Percentiles rank a stretch among this genome's conserved stretches.
Conservation (phyloP, 1,139 yeast species). For the Meyerozyma sp. region DNA sequence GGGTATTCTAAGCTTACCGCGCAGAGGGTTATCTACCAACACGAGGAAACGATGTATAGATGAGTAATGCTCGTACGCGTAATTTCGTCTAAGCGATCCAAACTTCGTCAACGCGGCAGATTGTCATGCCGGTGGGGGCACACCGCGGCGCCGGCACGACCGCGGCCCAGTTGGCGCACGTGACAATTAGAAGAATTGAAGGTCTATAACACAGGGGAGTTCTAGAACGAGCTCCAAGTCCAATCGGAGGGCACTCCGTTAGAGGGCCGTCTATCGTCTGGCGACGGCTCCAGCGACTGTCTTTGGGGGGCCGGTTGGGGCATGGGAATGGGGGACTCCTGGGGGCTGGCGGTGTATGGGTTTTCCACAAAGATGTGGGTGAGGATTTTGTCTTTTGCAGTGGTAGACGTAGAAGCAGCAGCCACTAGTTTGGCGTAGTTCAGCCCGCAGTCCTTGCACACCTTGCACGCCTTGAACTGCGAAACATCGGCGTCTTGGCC, state of each 20-base stretch:
- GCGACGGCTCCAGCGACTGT: constrained; percentile 4
- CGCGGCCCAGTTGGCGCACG: not conserved
- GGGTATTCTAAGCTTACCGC: not conserved
- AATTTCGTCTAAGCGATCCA: not conserved
- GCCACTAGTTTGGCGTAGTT: constrained; percentile 24
- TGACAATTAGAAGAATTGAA: not conserved
- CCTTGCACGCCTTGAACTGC: constrained; percentile 24
- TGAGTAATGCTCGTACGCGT: not conserved
- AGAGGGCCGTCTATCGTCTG: constrained; percentile 8
- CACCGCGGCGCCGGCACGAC: not conserved
- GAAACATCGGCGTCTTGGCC: constrained; percentile 14
- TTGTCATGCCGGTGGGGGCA: not conserved
- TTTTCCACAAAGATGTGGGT: constrained; percentile 30
- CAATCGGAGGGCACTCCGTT: constrained; percentile 34
- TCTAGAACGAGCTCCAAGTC: constrained; percentile 43
- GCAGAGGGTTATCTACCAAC: not conserved
- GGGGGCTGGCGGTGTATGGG: constrained; percentile 20
- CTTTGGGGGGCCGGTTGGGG: constrained; percentile 3
- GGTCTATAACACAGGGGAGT: not conserved
- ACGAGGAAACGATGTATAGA: not conserved
- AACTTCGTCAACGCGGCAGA: not conserved
- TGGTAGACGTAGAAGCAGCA: constrained; percentile 19
- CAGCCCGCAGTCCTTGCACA: constrained; percentile 35
- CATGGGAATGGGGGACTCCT: constrained; percentile 2
- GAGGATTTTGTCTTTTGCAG: constrained; percentile 1